A percentile compares a stretch with the other conserved stretches of the same genome.
phyloP scores from a whole-genome alignment of 2,329 filamentous ascomycete genomes.

The Metarhizium robertsii region DNA sequence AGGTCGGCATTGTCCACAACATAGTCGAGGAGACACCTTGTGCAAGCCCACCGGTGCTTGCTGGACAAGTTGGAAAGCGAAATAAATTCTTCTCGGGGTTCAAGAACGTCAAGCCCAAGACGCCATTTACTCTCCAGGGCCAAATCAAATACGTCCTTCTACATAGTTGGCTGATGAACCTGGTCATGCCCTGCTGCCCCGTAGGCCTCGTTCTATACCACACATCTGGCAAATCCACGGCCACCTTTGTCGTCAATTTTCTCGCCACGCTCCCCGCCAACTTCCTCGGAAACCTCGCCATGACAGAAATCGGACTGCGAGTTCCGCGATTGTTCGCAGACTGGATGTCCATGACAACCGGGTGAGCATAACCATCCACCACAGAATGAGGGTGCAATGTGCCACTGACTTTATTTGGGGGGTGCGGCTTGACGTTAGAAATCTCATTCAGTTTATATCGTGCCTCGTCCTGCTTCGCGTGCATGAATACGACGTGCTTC shows the following conservation, averaged over 20 bases:
- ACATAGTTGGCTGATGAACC: not conserved
- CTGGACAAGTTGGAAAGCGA: not conserved
- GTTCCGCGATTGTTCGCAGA: not conserved
- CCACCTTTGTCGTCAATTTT: not conserved
- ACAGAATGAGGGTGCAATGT: too few species aligned
- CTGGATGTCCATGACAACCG: not conserved
- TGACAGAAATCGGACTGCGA: not conserved
- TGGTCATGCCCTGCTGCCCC: not conserved
- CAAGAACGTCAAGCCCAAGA: not conserved
- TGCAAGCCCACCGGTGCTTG: not conserved
- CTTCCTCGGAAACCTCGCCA: not conserved
- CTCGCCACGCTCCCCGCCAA: not conserved
- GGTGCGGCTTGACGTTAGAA: not conserved
- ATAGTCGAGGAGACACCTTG: not conserved
- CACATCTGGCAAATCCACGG: not conserved
- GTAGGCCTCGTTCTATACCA: not conserved
- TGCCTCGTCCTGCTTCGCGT: not conserved
- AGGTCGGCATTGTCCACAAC: not conserved
- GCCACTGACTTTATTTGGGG: not conserved
- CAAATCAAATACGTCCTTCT: not conserved
- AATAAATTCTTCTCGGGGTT: not conserved
- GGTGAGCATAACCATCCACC: not conserved
- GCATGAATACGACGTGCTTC: not conserved
- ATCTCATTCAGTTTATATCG: not conserved
- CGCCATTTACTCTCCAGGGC: not conserved